Evolutionary conservation across 2,329 filamentous ascomycete genomes (phyloP).

Genomic region (Phialocephala subalpina): DNA sequence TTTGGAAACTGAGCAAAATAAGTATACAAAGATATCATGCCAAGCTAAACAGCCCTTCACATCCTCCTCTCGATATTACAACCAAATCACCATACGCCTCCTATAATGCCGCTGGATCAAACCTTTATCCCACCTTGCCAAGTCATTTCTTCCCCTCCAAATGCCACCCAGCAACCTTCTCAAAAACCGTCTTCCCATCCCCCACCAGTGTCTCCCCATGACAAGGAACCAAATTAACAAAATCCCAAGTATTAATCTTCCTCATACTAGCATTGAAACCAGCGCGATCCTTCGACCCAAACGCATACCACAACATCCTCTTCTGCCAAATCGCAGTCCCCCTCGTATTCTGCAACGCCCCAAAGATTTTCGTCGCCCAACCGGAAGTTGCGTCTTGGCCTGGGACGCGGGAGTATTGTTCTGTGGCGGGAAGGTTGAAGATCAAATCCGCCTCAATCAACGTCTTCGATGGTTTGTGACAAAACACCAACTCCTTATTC

Average conservation of each 20-base stretch:
- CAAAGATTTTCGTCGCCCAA: constrained; percentile 64
- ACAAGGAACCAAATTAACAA: constrained; percentile 85
- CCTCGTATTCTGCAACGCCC: constrained; percentile 64
- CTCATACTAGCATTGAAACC: constrained; percentile 75
- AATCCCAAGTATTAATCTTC: constrained; percentile 82
- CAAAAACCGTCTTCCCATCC: constrained; percentile 76
- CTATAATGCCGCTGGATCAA: neutral
- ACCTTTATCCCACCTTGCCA: neutral
- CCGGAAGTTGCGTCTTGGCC: constrained; percentile 63
- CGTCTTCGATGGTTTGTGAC: constrained; percentile 79
- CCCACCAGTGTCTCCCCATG: constrained; percentile 89
- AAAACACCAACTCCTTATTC: constrained; percentile 89
- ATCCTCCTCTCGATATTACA: neutral
- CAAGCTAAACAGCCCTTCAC: neutral
- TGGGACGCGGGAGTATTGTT: constrained; percentile 72
- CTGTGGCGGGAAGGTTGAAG: constrained; percentile 87
- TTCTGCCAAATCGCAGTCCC: constrained; percentile 77
- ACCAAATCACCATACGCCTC: neutral
- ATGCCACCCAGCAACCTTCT: constrained; percentile 86
- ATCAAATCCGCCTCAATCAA: constrained; percentile 90
- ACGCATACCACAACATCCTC: constrained; percentile 82
- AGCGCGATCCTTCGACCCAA: constrained; percentile 65
- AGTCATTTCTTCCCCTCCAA: constrained; percentile 54
- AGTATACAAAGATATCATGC: constrained; percentile 11
- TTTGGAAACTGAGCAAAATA: neutral